Conservation (phyloP, 164 flowering plant genomes). For the Annona cherimola region DNA sequence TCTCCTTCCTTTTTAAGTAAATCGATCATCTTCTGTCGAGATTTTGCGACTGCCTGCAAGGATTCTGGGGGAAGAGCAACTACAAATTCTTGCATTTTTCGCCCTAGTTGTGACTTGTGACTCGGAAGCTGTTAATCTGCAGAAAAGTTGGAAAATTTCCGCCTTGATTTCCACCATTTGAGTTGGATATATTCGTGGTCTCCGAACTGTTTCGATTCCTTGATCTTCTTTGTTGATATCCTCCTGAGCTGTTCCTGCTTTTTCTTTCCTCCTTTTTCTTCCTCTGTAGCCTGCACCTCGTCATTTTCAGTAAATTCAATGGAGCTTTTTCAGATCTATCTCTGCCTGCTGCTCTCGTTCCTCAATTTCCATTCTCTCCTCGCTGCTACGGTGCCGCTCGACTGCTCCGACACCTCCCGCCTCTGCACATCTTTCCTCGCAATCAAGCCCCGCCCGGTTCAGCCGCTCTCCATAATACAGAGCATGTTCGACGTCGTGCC, state of each 20-base stretch:
- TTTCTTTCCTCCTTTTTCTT: neutral
- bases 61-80: too few relatives aligned
- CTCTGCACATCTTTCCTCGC: slow-evolving; percentile 80
- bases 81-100: too few relatives aligned
- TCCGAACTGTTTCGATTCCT: neutral
- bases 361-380: slow-evolving; percentile 2
- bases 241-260: neutral
- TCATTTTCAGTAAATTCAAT: slow-evolving; percentile 5
- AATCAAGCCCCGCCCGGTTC: slow-evolving; percentile 43
- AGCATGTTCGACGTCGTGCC: slow-evolving; percentile 86
- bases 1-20: neutral
- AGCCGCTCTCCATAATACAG: slow-evolving; percentile 47
- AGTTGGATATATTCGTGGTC: neutral
- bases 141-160: too few relatives aligned
- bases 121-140: neutral
- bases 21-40: neutral
- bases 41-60: neutral
- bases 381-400: slow-evolving; percentile 43
- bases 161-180: neutral
- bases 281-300: neutral
- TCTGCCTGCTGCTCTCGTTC: slow-evolving; percentile 19
- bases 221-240: neutral
- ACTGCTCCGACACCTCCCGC: slow-evolving; percentile 67
- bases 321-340: slow-evolving; percentile 6
- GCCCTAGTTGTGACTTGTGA: too few relatives aligned